Conservation (phyloP, 352 stramenopile species). For the Globisporangium megalacanthum region DNA sequence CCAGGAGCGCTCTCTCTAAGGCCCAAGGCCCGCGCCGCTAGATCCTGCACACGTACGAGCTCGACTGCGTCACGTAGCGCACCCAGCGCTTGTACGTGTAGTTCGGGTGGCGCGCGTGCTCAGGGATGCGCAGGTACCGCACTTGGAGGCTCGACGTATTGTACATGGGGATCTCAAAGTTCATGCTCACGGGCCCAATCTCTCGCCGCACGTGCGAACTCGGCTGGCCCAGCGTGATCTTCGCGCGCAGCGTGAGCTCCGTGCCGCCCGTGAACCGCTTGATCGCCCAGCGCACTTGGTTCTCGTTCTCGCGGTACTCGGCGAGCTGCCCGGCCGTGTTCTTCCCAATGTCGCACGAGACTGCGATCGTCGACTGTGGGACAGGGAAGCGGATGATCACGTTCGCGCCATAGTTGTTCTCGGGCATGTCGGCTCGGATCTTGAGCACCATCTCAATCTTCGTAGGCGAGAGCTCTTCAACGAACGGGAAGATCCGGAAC, state of each 20-base stretch:
- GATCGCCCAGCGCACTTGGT: conserved; percentile 95
- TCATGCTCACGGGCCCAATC: conserved; percentile 97
- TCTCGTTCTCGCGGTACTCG: conserved; percentile 94
- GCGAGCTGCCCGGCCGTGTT: conserved; percentile 77
- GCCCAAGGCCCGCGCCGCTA: conserved; percentile 37
- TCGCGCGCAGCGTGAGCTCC: conserved; percentile 94
- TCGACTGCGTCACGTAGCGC: conserved; percentile 98
- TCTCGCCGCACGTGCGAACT: conserved; percentile 86
- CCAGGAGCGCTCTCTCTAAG: no score
- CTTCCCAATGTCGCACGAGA: conserved; percentile 80
- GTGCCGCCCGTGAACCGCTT: conserved; percentile 95
- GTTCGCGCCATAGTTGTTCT: conserved; percentile 95
- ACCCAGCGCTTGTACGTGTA: conserved; percentile 99
- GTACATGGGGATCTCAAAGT: conserved; percentile 99
- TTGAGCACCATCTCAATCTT: conserved; percentile 93
- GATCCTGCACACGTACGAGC: conserved; percentile 96
- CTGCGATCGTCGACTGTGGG: conserved; percentile 79
- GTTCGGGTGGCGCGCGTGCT: conserved; percentile 91
- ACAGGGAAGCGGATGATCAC: conserved; percentile 94
- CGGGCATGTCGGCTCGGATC: conserved; percentile 90
- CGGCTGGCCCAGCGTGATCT: conserved; percentile 83
- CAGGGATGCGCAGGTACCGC: conserved; percentile 96
- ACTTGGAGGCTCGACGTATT: conserved; percentile 98
- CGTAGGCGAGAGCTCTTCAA: conserved; percentile 94
- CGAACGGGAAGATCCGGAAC: conserved; percentile 97